Percentiles rank a stretch among this genome's conserved stretches.
These are phyloP conservation scores for Golubevia pallescens DNA, from an alignment of 1,284 basidiomycete species.

Conservation along the genomic window DNA sequence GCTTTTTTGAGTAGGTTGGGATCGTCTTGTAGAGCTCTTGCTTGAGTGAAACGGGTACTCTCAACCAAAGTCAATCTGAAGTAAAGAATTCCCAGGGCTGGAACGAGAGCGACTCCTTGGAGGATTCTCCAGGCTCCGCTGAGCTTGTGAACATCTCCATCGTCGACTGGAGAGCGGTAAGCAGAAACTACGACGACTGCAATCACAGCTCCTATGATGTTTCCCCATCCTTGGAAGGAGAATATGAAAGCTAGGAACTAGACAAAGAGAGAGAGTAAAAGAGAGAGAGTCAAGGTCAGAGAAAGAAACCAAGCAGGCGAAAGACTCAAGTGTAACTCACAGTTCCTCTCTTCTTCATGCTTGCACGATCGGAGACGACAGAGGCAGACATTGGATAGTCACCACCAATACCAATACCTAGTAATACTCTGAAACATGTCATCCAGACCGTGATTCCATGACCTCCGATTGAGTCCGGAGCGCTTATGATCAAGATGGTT, in stretches of 20 bases:
- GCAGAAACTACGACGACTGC: slow-evolving; percentile 51
- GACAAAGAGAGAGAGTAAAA: no score
- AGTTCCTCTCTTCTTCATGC: slow-evolving; percentile 46
- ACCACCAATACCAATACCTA: slow-evolving; percentile 58
- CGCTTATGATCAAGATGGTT: slow-evolving; percentile 54
- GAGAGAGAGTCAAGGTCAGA: no score
- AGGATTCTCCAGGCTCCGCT: slow-evolving; percentile 55
- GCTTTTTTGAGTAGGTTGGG: slow-evolving; percentile 41
- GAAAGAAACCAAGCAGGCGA: no score
- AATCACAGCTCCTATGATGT: slow-evolving; percentile 25
- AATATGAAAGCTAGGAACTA: slow-evolving; percentile 50
- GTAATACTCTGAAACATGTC: slow-evolving; percentile 44
- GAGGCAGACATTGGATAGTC: slow-evolving; percentile 59
- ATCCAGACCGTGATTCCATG: slow-evolving; percentile 55
- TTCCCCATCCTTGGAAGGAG: slow-evolving; percentile 58
- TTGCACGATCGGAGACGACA: slow-evolving; percentile 48
- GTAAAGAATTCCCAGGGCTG: slow-evolving; percentile 52
- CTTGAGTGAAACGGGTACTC: slow-evolving; percentile 58
- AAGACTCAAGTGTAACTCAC: no score
- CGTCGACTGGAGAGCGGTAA: slow-evolving; percentile 40
- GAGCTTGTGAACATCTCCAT: slow-evolving; percentile 43
- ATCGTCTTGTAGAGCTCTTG: slow-evolving; percentile 54
- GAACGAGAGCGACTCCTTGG: slow-evolving; percentile 53
- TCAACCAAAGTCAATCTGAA: slow-evolving; percentile 59
- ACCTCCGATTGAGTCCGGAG: slow-evolving; percentile 47